These are phyloP conservation scores for Dryas drummondii DNA, from an alignment of 306 rosid genomes.

Conservation along the genomic window DNA sequence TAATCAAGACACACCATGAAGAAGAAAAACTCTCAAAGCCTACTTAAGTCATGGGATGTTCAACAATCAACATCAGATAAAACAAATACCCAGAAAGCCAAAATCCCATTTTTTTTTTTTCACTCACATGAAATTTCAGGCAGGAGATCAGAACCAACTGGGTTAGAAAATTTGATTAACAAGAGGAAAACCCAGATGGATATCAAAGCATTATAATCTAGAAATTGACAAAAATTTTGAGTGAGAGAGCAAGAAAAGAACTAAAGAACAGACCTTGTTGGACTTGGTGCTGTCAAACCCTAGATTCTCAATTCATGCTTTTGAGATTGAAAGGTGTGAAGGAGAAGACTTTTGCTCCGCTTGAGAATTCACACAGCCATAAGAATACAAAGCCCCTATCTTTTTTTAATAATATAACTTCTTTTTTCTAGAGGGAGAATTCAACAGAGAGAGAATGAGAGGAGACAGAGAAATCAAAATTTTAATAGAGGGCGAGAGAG, in stretches of 20 bases:
- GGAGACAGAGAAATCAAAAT: background rate
- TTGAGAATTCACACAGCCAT: constrained; percentile 59
- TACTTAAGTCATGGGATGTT: constrained; percentile 35
- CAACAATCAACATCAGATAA: constrained; percentile 32
- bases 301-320: constrained; percentile 72
- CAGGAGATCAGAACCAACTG: constrained; percentile 37
- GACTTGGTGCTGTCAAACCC: constrained; percentile 68
- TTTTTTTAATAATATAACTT: constrained; percentile 23
- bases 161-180: constrained; percentile 8
- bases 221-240: constrained; percentile 30
- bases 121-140: constrained; percentile 24
- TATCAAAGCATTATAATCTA: constrained; percentile 21
- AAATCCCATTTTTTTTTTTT: constrained; percentile 45
- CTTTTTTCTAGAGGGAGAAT: constrained; percentile 18
- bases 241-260: constrained; percentile 27
- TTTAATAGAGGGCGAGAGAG: background rate
- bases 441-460: constrained; percentile 24
- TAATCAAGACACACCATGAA: constrained; percentile 31
- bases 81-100: constrained; percentile 34
- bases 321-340: constrained; percentile 73
- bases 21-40: constrained; percentile 24
- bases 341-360: constrained; percentile 59
- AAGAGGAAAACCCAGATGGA: constrained; percentile 18
- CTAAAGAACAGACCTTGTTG: constrained; percentile 63
- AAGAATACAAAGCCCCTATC: constrained; percentile 63